Conservation (phyloP, 495 filamentous ascomycete genomes). For the Podospora anserina region DNA sequence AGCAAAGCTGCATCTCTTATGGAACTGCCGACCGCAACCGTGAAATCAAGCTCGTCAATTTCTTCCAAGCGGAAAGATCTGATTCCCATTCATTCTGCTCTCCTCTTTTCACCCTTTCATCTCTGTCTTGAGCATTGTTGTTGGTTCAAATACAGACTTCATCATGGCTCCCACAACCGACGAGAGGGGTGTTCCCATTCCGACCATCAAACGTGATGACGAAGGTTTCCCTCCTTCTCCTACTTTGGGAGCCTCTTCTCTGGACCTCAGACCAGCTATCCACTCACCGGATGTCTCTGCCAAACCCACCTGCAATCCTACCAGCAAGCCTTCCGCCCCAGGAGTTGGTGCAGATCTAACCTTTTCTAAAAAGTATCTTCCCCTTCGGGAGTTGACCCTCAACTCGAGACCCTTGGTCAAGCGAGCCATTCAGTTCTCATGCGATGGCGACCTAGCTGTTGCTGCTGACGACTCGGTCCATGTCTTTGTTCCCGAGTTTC, state of each 20-base stretch:
- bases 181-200: background rate
- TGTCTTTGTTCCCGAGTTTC: constrained; percentile 45
- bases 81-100: background rate
- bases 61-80: background rate
- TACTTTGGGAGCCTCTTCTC: background rate
- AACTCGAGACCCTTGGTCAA: constrained; percentile 41
- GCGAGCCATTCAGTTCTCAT: constrained; percentile 48
- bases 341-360: background rate
- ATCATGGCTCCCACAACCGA: background rate
- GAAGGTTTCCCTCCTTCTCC: background rate
- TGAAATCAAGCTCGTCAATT: background rate
- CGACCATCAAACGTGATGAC: background rate
- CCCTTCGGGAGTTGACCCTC: constrained; percentile 44
- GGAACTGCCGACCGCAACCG: background rate
- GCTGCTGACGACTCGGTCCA: constrained; percentile 48
- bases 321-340: background rate
- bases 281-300: background rate
- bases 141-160: background rate
- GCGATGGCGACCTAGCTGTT: constrained; percentile 48
- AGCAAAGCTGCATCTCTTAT: background rate
- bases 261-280: background rate
- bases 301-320: background rate
- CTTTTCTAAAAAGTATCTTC: constrained; percentile 31
- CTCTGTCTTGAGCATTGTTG: background rate
- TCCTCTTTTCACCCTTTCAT: background rate